Conservation (phyloP, 371 early-diverging fungal genomes). For the Capniomyces stellatus region DNA sequence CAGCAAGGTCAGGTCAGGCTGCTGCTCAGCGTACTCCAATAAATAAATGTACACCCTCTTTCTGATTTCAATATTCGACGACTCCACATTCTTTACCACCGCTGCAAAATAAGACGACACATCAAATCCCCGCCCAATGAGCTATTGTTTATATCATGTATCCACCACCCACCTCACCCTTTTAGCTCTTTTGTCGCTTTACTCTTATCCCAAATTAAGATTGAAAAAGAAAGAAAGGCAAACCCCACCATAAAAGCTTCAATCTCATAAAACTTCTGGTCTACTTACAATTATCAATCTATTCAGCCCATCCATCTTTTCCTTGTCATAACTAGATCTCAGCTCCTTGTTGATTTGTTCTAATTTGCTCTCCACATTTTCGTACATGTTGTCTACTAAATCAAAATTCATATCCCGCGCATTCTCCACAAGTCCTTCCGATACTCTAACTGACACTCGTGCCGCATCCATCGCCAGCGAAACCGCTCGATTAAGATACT, state of each 20-base stretch:
- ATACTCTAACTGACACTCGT: constrained; percentile 61
- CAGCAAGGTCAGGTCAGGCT: constrained; percentile 82
- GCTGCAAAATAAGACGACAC: constrained; percentile 83
- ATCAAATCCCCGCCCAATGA: constrained; percentile 82
- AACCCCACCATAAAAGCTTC: too few relatives aligned
- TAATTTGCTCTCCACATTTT: constrained; percentile 67
- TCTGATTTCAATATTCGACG: constrained; percentile 72
- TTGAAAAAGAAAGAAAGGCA: not conserved
- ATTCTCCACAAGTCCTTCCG: constrained; percentile 68
- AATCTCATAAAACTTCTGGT: too few relatives aligned
- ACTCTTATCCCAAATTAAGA: not conserved
- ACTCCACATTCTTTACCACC: constrained; percentile 92
- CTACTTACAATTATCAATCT: constrained; percentile 42
- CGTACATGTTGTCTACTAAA: constrained; percentile 59
- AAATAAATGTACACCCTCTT: constrained; percentile 90
- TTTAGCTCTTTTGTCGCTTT: not conserved
- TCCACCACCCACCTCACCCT: too few relatives aligned
- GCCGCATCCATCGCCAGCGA: constrained; percentile 64
- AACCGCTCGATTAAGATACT: constrained; percentile 55
- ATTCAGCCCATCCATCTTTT: constrained; percentile 79
- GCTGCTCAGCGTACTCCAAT: constrained; percentile 79
- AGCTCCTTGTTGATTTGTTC: constrained; percentile 53
- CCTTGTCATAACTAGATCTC: constrained; percentile 71
- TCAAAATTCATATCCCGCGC: constrained; percentile 69
- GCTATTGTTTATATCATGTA: constrained; percentile 17